Evolutionary conservation across 768 basidiomycete genomes (phyloP).

Genomic region (Leucosporidium yakuticum): DNA sequence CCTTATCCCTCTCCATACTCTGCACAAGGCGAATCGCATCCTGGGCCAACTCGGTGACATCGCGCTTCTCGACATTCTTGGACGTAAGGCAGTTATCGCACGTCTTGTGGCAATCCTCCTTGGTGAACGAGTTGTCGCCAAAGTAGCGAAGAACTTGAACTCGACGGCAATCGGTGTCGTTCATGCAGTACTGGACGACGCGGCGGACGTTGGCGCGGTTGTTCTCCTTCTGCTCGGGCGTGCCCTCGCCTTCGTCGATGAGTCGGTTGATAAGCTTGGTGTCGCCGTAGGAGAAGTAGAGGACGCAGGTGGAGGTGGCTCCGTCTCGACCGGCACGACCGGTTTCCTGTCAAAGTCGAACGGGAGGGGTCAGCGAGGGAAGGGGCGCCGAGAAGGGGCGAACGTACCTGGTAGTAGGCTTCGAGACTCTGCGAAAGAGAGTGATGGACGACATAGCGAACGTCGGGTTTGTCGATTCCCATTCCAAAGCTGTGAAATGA

Average conservation of each 20-base stretch:
- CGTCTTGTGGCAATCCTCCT: conserved; percentile 56
- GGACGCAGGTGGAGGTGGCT: conserved; percentile 69
- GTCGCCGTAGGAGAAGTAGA: conserved; percentile 59
- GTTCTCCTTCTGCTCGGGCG: conserved; percentile 58
- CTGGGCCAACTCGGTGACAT: conserved; percentile 59
- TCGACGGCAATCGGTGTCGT: conserved; percentile 79
- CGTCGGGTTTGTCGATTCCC: conserved; percentile 78
- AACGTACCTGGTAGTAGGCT: conserved; percentile 53
- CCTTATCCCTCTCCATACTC: conserved; percentile 49
- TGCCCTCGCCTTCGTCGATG: conserved; percentile 43
- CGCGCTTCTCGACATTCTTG: conserved; percentile 54
- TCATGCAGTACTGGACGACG: conserved; percentile 73
- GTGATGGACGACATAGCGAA: conserved; percentile 87
- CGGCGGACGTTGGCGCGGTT: conserved; percentile 60
- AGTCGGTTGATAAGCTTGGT: conserved; percentile 47
- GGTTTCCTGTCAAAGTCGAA: conserved; percentile 74
- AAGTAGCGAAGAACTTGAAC: conserved; percentile 83
- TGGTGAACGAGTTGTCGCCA: conserved; percentile 64
- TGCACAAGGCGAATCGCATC: conserved; percentile 58
- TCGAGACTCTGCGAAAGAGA: conserved; percentile 75
- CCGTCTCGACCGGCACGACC: conserved; percentile 94
- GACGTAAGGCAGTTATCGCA: conserved; percentile 78
- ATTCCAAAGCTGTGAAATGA: conserved; percentile 71
- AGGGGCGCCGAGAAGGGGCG: background rate
- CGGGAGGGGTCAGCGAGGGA: conserved; percentile 48